phyloP scores from a whole-genome alignment of 768 basidiomycete species.

The Sutorius australiensis region DNA sequence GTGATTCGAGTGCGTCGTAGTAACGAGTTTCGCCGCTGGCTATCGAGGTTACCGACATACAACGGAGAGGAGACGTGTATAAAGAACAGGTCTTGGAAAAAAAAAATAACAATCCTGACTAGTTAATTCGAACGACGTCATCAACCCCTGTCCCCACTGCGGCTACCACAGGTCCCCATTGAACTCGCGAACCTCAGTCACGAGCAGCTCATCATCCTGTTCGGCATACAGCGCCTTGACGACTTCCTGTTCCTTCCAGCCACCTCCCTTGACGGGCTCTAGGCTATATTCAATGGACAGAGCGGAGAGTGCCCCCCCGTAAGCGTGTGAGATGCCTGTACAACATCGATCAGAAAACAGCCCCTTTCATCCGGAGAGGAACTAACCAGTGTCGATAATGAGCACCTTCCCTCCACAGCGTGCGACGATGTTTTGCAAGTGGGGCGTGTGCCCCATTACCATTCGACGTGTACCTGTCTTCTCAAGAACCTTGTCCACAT shows the following conservation, averaged over 20 bases:
- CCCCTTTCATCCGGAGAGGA: neutral
- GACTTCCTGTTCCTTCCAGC: slow-evolving; percentile 35
- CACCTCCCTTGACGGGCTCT: slow-evolving; percentile 47
- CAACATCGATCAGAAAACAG: slow-evolving; percentile 8
- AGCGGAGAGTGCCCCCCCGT: slow-evolving; percentile 89
- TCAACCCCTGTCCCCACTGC: slow-evolving; percentile 10
- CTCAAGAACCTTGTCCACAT: slow-evolving; percentile 66
- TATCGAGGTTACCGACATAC: slow-evolving; percentile 14
- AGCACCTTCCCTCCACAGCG: slow-evolving; percentile 91
- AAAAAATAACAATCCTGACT: slow-evolving; percentile 23
- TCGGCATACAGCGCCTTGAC: slow-evolving; percentile 36
- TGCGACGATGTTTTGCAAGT: slow-evolving; percentile 81
- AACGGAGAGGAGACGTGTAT: neutral
- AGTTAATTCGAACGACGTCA: slow-evolving; percentile 17
- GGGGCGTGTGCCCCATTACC: slow-evolving; percentile 97
- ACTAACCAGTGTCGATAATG: slow-evolving; percentile 88
- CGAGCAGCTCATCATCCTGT: slow-evolving; percentile 29
- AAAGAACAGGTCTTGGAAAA: neutral
- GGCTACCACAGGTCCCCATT: slow-evolving; percentile 20
- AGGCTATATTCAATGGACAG: slow-evolving; percentile 84
- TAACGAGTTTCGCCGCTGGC: slow-evolving; percentile 37
- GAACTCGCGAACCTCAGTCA: slow-evolving; percentile 24
- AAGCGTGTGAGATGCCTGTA: slow-evolving; percentile 89
- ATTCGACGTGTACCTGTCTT: slow-evolving; percentile 81
- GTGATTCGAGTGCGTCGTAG: slow-evolving; percentile 45